phyloP scores from a whole-genome alignment of 345 rosid species.

The Populus ilicifolia region DNA sequence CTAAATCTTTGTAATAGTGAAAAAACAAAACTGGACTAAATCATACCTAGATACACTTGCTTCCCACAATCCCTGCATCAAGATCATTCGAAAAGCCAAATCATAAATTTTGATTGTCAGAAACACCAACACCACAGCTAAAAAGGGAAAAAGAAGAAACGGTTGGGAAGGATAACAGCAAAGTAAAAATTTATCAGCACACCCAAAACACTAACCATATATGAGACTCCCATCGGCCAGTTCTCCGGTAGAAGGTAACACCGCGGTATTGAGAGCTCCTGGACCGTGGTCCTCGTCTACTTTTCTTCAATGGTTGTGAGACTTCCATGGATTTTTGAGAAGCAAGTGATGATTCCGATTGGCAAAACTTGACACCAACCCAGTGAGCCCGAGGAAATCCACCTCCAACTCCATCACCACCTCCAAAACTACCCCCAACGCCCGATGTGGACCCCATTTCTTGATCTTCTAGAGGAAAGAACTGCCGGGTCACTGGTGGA shows the following conservation, averaged over 20 bases:
- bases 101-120: not conserved
- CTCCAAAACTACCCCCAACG: slow-evolving; percentile 6
- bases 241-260: slow-evolving; percentile 91
- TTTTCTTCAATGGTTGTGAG: slow-evolving; percentile 70
- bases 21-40: not conserved
- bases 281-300: slow-evolving; percentile 94
- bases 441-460: slow-evolving; percentile 37
- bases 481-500: slow-evolving; percentile 70
- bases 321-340: slow-evolving; percentile 39
- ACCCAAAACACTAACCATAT: slow-evolving; percentile 52
- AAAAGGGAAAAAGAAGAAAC: not conserved
- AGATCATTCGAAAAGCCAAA: slow-evolving; percentile 5
- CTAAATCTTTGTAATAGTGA: slow-evolving; percentile 4
- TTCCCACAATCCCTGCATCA: slow-evolving; percentile 96
- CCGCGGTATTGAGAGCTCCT: slow-evolving; percentile 97
- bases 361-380: slow-evolving; percentile 63
- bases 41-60: slow-evolving; percentile 92
- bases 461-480: slow-evolving; percentile 61
- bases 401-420: slow-evolving; percentile 10
- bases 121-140: not conserved
- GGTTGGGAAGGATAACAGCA: not conserved
- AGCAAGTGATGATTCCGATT: slow-evolving; percentile 42
- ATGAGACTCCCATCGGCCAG: slow-evolving; percentile 99
- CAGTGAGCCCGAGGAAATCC: slow-evolving; percentile 65
- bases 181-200: not conserved